phyloP scores from a whole-genome alignment of 2,329 filamentous ascomycete species.

The Xylariaceae sp. region DNA sequence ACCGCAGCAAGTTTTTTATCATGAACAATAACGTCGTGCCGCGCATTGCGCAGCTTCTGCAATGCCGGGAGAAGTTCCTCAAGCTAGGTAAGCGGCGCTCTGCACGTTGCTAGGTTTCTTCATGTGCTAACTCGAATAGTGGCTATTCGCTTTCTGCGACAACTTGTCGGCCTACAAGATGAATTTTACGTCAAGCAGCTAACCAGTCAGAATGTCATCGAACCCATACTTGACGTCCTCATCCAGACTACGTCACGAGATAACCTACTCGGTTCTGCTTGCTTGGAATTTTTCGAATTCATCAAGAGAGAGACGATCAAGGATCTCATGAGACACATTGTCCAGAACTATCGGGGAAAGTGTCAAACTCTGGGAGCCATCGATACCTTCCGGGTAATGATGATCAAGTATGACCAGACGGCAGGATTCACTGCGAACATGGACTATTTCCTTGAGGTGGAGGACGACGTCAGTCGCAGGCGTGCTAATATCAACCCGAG shows the following conservation, averaged over 20 bases:
- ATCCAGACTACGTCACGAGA: slow-evolving; percentile 82
- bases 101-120: too few species aligned
- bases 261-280: slow-evolving; percentile 88
- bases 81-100: slow-evolving; percentile 61
- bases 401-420: slow-evolving; percentile 72
- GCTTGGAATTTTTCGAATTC: slow-evolving; percentile 87
- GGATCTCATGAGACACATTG: slow-evolving; percentile 73
- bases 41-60: slow-evolving; percentile 74
- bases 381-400: slow-evolving; percentile 71
- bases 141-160: slow-evolving; percentile 88
- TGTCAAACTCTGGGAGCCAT: slow-evolving; percentile 72
- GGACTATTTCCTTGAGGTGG: slow-evolving; percentile 67
- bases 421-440: slow-evolving; percentile 57
- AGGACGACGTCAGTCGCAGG: slow-evolving; percentile 45
- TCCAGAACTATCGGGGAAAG: slow-evolving; percentile 75
- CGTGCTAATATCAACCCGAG: slow-evolving; percentile 40
- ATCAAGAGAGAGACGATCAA: slow-evolving; percentile 78
- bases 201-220: slow-evolving; percentile 71
- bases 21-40: slow-evolving; percentile 69
- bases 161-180: slow-evolving; percentile 76
- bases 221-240: slow-evolving; percentile 77
- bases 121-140: slow-evolving; percentile 50
- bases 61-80: slow-evolving; percentile 81
- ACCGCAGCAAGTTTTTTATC: slow-evolving; percentile 83
- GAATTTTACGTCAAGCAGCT: slow-evolving; percentile 87